A percentile compares a stretch with the other conserved stretches of the same genome.
Evolutionary conservation across 306 rosid species (phyloP).

Genomic region (Citrullus mucosospermus): DNA sequence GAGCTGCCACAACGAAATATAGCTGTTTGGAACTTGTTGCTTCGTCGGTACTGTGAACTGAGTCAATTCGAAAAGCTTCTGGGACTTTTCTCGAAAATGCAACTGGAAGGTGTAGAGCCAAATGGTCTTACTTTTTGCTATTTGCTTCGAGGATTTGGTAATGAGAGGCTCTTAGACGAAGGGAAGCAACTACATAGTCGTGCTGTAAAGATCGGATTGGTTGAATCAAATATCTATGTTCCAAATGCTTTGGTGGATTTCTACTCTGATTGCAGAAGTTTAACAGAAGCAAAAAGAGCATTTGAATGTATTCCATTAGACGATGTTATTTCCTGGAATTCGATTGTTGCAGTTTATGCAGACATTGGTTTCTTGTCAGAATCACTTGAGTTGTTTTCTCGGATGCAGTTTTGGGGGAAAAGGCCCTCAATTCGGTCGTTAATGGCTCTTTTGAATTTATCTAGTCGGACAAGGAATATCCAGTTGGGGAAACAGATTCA

Average conservation of each 20-base stretch:
- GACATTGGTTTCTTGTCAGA: slow-evolving; percentile 24
- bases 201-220: slow-evolving; percentile 44
- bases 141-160: slow-evolving; percentile 49
- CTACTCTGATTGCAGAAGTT: slow-evolving; percentile 60
- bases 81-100: slow-evolving; percentile 32
- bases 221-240: slow-evolving; percentile 43
- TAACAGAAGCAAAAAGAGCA: slow-evolving; percentile 38
- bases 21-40: slow-evolving; percentile 48
- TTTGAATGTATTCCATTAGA: slow-evolving; percentile 36
- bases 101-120: slow-evolving; percentile 40
- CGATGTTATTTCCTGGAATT: slow-evolving; percentile 88
- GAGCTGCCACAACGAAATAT: slow-evolving; percentile 45
- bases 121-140: slow-evolving; percentile 71
- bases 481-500: slow-evolving; percentile 58
- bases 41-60: slow-evolving; percentile 51
- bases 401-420: slow-evolving; percentile 53
- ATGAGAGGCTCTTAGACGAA: slow-evolving; percentile 25
- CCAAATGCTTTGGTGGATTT: slow-evolving; percentile 79
- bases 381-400: slow-evolving; percentile 34
- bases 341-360: slow-evolving; percentile 45
- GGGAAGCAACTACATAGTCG: slow-evolving; percentile 56
- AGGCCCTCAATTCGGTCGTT: slow-evolving; percentile 60
- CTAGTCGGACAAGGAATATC: slow-evolving; percentile 34
- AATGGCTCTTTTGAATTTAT: slow-evolving; percentile 46
- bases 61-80: slow-evolving; percentile 21